A percentile compares a stretch with the other conserved stretches of the same genome.
Conservation (phyloP, 371 early-diverging fungal species). For the Syncephalastrum sp. region DNA sequence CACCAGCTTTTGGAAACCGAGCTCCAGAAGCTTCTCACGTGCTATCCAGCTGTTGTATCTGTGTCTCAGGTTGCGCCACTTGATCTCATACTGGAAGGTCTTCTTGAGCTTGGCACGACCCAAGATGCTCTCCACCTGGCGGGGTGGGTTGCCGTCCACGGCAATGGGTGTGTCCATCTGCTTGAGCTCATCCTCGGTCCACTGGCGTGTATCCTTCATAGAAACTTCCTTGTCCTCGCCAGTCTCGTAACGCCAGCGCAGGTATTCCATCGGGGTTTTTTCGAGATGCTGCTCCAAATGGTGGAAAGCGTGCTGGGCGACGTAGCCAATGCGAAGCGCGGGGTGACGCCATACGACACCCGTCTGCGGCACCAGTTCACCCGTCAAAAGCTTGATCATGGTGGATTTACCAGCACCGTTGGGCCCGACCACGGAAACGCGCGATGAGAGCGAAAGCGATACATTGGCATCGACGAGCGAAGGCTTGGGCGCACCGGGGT, state of each 20-base stretch:
- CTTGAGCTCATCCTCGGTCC: conserved; percentile 64
- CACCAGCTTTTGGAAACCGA: conserved; percentile 74
- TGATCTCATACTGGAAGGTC: conserved; percentile 83
- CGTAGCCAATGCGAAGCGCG: conserved; percentile 80
- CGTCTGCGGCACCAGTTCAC: conserved; percentile 63
- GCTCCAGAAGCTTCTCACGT: conserved; percentile 68
- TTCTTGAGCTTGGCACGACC: conserved; percentile 81
- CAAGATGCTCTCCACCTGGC: conserved; percentile 59
- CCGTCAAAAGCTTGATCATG: conserved; percentile 79
- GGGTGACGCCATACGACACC: conserved; percentile 74
- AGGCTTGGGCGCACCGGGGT: conserved; percentile 64
- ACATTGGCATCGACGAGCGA: conserved; percentile 64
- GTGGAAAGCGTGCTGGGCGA: conserved; percentile 90
- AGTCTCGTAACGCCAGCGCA: conserved; percentile 80
- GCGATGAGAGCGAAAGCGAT: conserved; percentile 69
- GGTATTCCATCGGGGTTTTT: conserved; percentile 77
- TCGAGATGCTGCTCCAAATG: conserved; percentile 82
- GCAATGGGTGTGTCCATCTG: conserved; percentile 65
- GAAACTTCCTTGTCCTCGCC: conserved; percentile 81
- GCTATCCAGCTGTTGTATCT: conserved; percentile 72
- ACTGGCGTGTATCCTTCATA: conserved; percentile 69
- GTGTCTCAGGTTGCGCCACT: conserved; percentile 70
- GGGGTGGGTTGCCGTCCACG: conserved; percentile 53
- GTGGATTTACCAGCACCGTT: conserved; percentile 89
- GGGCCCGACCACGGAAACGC: conserved; percentile 80